Evolutionary conservation across 805 yeast genomes (phyloP).

Genomic region (Zygoascus tannicola): DNA sequence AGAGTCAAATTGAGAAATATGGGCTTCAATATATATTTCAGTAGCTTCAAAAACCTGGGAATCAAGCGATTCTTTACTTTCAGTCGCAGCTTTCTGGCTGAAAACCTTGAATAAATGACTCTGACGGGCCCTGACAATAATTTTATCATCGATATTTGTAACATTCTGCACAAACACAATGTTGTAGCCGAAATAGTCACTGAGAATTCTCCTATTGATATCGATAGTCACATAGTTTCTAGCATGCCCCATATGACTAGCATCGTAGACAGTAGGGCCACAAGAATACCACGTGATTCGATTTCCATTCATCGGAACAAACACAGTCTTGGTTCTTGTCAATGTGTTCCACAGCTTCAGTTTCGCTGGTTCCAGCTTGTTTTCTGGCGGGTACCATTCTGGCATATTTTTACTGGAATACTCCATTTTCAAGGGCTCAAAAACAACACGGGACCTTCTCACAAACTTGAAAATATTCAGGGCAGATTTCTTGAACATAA

Average conservation of each 20-base stretch:
- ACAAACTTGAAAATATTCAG: not conserved
- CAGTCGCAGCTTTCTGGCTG: constrained; percentile 40
- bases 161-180: constrained; percentile 89
- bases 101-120: constrained; percentile 50
- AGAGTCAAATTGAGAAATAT: not conserved
- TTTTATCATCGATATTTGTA: constrained; percentile 97
- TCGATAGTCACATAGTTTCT: constrained; percentile 93
- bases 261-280: constrained; percentile 97
- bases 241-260: constrained; percentile 98
- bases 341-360: constrained; percentile 73
- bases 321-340: constrained; percentile 70
- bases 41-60: constrained; percentile 31
- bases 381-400: constrained; percentile 39
- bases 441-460: not conserved
- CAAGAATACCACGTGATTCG: constrained; percentile 92
- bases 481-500: not conserved
- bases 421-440: not conserved
- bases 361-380: constrained; percentile 27
- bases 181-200: constrained; percentile 86
- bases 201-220: constrained; percentile 79
- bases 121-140: constrained; percentile 90
- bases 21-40: constrained; percentile 32
- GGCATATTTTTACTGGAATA: constrained; percentile 29
- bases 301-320: constrained; percentile 52
- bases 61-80: constrained; percentile 23